A percentile compares a stretch with the other conserved stretches of the same genome.
These are phyloP conservation scores for Firmiana major DNA, from an alignment of 345 rosid species.

Conservation along the genomic window DNA sequence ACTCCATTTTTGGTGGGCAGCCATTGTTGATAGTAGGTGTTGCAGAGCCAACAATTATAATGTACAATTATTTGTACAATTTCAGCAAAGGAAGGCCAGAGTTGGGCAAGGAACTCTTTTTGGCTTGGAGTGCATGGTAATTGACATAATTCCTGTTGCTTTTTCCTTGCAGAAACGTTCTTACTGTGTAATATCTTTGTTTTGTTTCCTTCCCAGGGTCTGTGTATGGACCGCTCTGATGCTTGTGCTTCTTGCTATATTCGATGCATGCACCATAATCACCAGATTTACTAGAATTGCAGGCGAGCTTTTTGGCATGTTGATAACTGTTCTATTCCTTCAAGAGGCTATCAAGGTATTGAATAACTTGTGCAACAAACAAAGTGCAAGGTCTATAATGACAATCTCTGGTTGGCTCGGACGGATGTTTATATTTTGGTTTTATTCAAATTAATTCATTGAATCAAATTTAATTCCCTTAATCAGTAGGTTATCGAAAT, in stretches of 20 bases:
- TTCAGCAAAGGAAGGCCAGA: slow-evolving; percentile 55
- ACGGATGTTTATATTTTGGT: too few species aligned
- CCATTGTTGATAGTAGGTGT: slow-evolving; percentile 82
- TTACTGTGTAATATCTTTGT: background rate
- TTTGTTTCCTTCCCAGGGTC: slow-evolving; percentile 42
- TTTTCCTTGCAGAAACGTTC: background rate
- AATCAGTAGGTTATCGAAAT: too few species aligned
- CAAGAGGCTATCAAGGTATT: slow-evolving; percentile 79
- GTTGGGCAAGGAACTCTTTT: slow-evolving; percentile 51
- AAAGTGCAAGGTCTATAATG: background rate
- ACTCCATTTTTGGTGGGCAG: slow-evolving; percentile 80
- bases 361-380: background rate
- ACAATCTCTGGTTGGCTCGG: too few species aligned
- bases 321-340: slow-evolving; percentile 70
- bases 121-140: slow-evolving; percentile 89
- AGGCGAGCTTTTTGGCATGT: slow-evolving; percentile 77
- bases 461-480: too few species aligned
- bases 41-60: slow-evolving; percentile 84
- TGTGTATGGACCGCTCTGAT: slow-evolving; percentile 71
- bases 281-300: slow-evolving; percentile 67
- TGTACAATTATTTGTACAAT: slow-evolving; percentile 77
- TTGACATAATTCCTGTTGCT: background rate
- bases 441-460: too few species aligned
- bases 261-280: slow-evolving; percentile 59
- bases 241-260: slow-evolving; percentile 62